These are phyloP conservation scores for Candida taoyuanica DNA, from an alignment of 805 yeast species.

Conservation along the genomic window DNA sequence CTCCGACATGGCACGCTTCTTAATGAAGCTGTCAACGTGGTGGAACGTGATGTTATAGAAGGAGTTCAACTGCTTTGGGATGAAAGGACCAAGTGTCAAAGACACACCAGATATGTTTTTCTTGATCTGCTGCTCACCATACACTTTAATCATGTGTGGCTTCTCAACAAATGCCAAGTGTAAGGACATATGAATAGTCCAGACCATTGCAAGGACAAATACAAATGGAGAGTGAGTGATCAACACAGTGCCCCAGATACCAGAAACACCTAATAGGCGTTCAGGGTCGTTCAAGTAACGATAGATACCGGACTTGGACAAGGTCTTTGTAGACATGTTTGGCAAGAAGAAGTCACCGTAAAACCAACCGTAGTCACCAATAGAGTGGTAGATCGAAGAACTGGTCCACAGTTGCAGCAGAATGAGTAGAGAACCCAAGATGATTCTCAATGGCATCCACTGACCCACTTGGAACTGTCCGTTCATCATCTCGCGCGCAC, in stretches of 20 bases:
- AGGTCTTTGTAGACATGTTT: constrained; percentile 40
- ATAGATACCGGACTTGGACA: constrained; percentile 77
- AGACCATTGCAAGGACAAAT: constrained; percentile 50
- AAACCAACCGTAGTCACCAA: constrained; percentile 87
- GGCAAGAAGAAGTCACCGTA: constrained; percentile 81
- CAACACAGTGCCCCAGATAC: constrained; percentile 68
- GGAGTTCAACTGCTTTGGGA: constrained; percentile 36
- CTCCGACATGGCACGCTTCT: constrained; percentile 25
- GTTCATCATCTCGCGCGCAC: constrained; percentile 29
- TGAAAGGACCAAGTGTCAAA: constrained; percentile 32
- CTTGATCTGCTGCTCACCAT: constrained; percentile 58
- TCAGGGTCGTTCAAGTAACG: constrained; percentile 82
- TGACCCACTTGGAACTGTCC: constrained; percentile 30
- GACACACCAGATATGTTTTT: constrained; percentile 46
- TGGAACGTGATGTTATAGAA: constrained; percentile 38
- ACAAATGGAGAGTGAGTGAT: constrained; percentile 50
- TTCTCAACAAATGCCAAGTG: constrained; percentile 70
- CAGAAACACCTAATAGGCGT: constrained; percentile 70
- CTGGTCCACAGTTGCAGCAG: constrained; percentile 66
- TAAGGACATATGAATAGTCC: constrained; percentile 64
- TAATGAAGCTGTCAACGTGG: constrained; percentile 29
- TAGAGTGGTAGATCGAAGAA: constrained; percentile 58
- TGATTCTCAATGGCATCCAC: constrained; percentile 48
- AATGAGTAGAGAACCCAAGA: constrained; percentile 53
- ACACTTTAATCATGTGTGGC: constrained; percentile 70